Conservation (phyloP, 2,329 filamentous ascomycete species). For the Microdochium bolleyi region DNA sequence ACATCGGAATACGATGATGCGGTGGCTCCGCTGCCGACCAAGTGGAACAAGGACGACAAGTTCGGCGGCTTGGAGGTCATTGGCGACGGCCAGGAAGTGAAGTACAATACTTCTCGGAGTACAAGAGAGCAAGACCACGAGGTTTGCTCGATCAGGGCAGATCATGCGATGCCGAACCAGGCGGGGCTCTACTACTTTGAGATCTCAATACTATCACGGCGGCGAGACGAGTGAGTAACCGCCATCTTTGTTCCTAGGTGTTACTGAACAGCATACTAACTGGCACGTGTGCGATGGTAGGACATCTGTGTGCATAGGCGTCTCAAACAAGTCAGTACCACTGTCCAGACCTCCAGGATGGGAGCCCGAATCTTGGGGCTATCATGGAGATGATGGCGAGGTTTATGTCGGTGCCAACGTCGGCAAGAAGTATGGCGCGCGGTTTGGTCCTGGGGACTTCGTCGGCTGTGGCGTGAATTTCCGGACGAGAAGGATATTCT, state of each 20-base stretch:
- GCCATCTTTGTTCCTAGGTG: background rate
- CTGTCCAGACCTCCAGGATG: conserved; percentile 54
- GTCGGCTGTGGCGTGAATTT: conserved; percentile 63
- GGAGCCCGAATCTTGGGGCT: conserved; percentile 62
- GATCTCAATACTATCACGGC: conserved; percentile 42
- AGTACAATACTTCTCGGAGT: conserved; percentile 40
- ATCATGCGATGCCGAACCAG: conserved; percentile 79
- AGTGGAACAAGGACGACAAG: conserved; percentile 78
- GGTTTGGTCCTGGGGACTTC: conserved; percentile 47
- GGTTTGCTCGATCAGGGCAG: conserved; percentile 72
- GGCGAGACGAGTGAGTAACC: conserved; percentile 45
- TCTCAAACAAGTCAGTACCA: conserved; percentile 44
- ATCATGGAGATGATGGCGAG: conserved; percentile 61
- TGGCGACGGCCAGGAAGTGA: conserved; percentile 65
- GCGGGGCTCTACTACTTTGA: conserved; percentile 96
- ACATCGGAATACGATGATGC: conserved; percentile 48
- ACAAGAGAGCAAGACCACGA: conserved; percentile 56
- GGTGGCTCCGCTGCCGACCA: conserved; percentile 64
- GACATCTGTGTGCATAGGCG: conserved; percentile 56
- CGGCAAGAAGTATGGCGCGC: conserved; percentile 49
- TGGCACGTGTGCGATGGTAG: conserved; percentile 20
- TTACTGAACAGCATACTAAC: background rate
- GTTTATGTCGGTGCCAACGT: conserved; percentile 48
- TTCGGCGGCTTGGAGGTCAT: conserved; percentile 65
- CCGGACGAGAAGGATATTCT: conserved; percentile 55